These are phyloP conservation scores for Saturnispora saitoi DNA, from an alignment of 805 yeast genomes.

Conservation along the genomic window DNA sequence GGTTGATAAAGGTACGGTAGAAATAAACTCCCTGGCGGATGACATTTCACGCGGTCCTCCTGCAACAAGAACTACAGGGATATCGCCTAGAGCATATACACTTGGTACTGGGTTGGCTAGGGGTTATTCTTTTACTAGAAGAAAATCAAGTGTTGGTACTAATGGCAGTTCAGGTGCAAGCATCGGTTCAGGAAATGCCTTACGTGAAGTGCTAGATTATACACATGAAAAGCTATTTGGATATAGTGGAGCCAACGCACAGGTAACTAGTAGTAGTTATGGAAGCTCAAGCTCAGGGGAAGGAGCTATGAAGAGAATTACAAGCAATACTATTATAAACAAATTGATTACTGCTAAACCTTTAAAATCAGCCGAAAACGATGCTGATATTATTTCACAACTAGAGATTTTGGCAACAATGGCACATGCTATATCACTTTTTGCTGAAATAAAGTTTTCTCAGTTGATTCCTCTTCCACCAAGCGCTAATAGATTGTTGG, in stretches of 20 bases:
- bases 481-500: background rate
- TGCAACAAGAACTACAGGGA: slow-evolving; percentile 6
- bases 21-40: slow-evolving; percentile 92
- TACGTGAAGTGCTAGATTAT: slow-evolving; percentile 77
- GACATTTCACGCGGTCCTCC: slow-evolving; percentile 54
- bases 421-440: slow-evolving; percentile 79
- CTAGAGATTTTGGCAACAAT: slow-evolving; percentile 78
- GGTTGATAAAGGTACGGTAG: slow-evolving; percentile 89
- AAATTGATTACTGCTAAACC: slow-evolving; percentile 7
- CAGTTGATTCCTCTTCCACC: slow-evolving; percentile 77
- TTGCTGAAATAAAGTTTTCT: slow-evolving; percentile 84
- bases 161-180: slow-evolving; percentile 27
- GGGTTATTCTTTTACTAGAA: slow-evolving; percentile 22
- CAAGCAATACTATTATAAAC: slow-evolving; percentile 5
- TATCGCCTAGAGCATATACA: slow-evolving; percentile 3
- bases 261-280: slow-evolving; percentile 11
- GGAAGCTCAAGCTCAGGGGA: background rate
- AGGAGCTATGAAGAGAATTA: background rate
- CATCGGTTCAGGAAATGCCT: slow-evolving; percentile 76
- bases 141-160: slow-evolving; percentile 56
- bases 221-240: slow-evolving; percentile 88
- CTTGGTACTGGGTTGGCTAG: slow-evolving; percentile 2
- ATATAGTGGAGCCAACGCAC: slow-evolving; percentile 7
- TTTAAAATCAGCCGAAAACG: slow-evolving; percentile 5
- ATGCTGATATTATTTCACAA: slow-evolving; percentile 34